phyloP scores from a whole-genome alignment of 2,329 filamentous ascomycete species.

The Esteya vermicola region DNA sequence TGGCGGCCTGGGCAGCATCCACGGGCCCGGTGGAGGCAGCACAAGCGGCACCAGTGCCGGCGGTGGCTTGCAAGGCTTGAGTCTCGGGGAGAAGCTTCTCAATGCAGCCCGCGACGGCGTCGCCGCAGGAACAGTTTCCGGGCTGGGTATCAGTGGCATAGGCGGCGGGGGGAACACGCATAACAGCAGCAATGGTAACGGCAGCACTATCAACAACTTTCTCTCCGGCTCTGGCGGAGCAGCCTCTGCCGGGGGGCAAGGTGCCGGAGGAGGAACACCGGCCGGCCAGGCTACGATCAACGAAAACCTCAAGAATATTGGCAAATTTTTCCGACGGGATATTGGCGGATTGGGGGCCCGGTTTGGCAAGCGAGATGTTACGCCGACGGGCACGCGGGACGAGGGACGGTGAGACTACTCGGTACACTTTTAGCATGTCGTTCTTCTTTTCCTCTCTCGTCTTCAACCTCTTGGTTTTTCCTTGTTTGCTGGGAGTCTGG shows the following conservation, averaged over 20 bases:
- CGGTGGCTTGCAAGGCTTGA: constrained; percentile 11
- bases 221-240: too few relatives aligned
- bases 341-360: constrained; percentile 60
- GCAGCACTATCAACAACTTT: too few relatives aligned
- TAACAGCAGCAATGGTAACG: too few relatives aligned
- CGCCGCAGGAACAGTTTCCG: constrained; percentile 14
- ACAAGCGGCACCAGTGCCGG: constrained; percentile 20
- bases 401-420: constrained; percentile 2
- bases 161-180: constrained; percentile 11
- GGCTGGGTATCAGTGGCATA: constrained; percentile 9
- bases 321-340: constrained; percentile 89
- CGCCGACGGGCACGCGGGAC: constrained; percentile 15
- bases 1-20: constrained; percentile 22
- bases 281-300: constrained; percentile 53
- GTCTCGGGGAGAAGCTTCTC: constrained; percentile 72
- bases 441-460: too few relatives aligned
- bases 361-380: constrained; percentile 49
- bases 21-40: constrained; percentile 20
- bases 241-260: background rate
- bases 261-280: too few relatives aligned
- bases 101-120: constrained; percentile 77
- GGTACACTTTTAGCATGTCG: too few relatives aligned
- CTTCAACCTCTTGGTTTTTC: too few relatives aligned
- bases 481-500: too few relatives aligned
- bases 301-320: constrained; percentile 88